phyloP scores from a whole-genome alignment of 176 grass and related monocot species.

The Urochloa ruziziensis region DNA sequence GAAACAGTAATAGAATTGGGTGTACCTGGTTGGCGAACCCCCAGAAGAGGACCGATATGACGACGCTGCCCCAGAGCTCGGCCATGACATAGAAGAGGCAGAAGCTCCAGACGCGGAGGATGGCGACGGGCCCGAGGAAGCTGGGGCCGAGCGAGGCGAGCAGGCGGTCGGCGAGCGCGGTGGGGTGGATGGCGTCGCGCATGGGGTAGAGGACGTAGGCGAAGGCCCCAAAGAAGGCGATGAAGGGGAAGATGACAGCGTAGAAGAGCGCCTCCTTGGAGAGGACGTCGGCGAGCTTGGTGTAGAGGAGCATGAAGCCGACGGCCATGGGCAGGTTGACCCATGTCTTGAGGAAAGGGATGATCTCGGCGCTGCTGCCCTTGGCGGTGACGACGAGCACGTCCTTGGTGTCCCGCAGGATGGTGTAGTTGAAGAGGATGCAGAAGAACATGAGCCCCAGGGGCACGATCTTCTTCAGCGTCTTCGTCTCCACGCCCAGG shows the following conservation, averaged over 20 bases:
- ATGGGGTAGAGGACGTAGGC: constrained; percentile 80
- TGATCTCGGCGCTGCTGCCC: constrained; percentile 99
- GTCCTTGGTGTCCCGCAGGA: constrained; percentile 97
- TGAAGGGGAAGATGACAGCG: constrained; percentile 91
- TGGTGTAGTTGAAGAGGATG: constrained; percentile 99
- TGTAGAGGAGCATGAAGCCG: constrained; percentile 97
- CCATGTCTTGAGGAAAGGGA: constrained; percentile 98
- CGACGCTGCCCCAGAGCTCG: constrained; percentile 93
- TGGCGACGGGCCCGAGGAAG: constrained; percentile 81
- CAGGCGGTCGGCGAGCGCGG: constrained; percentile 72
- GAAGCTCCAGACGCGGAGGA: constrained; percentile 94
- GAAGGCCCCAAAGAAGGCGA: constrained; percentile 88
- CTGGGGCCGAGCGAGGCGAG: constrained; percentile 65
- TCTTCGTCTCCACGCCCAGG: constrained; percentile 60
- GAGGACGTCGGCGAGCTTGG: constrained; percentile 82
- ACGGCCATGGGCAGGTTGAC: constrained; percentile 97
- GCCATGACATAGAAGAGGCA: constrained; percentile 99
- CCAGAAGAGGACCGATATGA: constrained; percentile 97
- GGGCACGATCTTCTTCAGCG: constrained; percentile 91
- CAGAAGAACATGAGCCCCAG: constrained; percentile 99
- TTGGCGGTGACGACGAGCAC: constrained; percentile 94
- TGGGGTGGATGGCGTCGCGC: constrained; percentile 82
- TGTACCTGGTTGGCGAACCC: constrained; percentile 93
- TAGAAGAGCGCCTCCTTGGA: constrained; percentile 97
- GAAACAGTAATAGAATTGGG: neutral